phyloP scores from a whole-genome alignment of 805 yeast species.

The Ogataea nonfermentans region DNA sequence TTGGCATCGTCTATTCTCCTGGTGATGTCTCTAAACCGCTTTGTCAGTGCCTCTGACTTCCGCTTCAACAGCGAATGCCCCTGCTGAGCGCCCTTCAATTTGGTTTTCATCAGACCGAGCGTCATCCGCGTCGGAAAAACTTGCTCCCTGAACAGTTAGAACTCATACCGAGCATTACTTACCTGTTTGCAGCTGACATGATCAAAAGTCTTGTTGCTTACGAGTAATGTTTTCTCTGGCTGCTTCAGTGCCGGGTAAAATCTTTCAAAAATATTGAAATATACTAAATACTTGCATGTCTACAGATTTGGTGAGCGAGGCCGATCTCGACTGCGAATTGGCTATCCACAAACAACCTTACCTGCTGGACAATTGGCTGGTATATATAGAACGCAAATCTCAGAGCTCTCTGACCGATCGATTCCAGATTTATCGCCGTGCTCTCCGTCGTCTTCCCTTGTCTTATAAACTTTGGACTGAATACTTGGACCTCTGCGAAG shows the following conservation, averaged over 20 bases:
- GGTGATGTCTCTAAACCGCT: slow-evolving; percentile 94
- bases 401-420: slow-evolving; percentile 27
- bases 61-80: slow-evolving; percentile 92
- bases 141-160: slow-evolving; percentile 58
- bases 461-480: slow-evolving; percentile 55
- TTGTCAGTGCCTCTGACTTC: slow-evolving; percentile 95
- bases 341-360: slow-evolving; percentile 35
- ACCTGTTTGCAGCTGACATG: slow-evolving; percentile 32
- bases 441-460: slow-evolving; percentile 41
- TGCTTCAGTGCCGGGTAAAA: slow-evolving; percentile 17
- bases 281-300: slow-evolving; percentile 1
- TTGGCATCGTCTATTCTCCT: slow-evolving; percentile 92
- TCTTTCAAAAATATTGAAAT: neutral
- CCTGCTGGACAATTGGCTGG: slow-evolving; percentile 43
- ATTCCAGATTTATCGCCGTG: slow-evolving; percentile 52
- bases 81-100: slow-evolving; percentile 95
- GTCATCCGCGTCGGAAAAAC: slow-evolving; percentile 99
- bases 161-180: slow-evolving; percentile 9
- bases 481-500: slow-evolving; percentile 43
- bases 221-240: slow-evolving; percentile 10
- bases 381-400: slow-evolving; percentile 40
- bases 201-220: slow-evolving; percentile 2
- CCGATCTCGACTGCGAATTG: slow-evolving; percentile 39
- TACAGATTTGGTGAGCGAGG: slow-evolving; percentile 11
- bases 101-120: slow-evolving; percentile 88